A percentile compares a stretch with the other conserved stretches of the same genome.
Evolutionary conservation across 2,329 filamentous ascomycete genomes (phyloP).

Genomic region (Drechmeria coniospora): DNA sequence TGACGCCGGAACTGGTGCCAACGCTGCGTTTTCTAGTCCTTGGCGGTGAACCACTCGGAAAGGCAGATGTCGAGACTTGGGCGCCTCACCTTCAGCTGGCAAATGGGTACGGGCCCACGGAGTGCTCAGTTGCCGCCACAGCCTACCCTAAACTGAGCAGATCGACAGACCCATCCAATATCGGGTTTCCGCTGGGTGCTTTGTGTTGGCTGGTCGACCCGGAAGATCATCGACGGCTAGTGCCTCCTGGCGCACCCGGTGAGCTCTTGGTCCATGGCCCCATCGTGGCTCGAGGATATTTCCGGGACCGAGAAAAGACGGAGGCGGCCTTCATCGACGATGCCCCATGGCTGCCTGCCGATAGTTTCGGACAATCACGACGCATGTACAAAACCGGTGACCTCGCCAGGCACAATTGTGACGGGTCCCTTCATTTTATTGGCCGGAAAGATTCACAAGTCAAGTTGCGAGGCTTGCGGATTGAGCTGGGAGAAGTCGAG

Average conservation of each 20-base stretch:
- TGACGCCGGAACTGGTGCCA: neutral
- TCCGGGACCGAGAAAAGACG: constrained; percentile 9
- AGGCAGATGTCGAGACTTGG: neutral
- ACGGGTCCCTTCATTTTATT: constrained; percentile 23
- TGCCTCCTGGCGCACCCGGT: constrained; percentile 8
- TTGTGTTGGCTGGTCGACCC: constrained; percentile 11
- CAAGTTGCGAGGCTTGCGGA: constrained; percentile 33
- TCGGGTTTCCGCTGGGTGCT: constrained; percentile 1
- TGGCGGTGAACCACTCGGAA: constrained; percentile 1
- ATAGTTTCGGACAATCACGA: neutral
- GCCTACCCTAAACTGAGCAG: neutral
- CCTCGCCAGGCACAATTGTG: constrained; percentile 10
- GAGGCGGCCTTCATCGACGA: constrained; percentile 19
- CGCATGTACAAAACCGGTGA: constrained; percentile 11
- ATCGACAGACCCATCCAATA: neutral
- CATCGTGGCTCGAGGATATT: constrained; percentile 10
- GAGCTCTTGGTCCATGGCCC: constrained; percentile 14
- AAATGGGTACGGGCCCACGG: constrained; percentile 3
- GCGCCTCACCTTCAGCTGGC: neutral
- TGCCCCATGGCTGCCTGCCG: constrained; percentile 21
- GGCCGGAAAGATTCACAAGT: constrained; percentile 21
- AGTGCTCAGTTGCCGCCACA: constrained; percentile 1
- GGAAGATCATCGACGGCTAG: constrained; percentile 6
- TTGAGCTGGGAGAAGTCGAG: constrained; percentile 7
- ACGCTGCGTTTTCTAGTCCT: neutral